Percentiles rank a stretch among this genome's conserved stretches.
These are phyloP conservation scores for Pseudogymnoascus sp. DNA, from an alignment of 2,329 filamentous ascomycete genomes.

Conservation along the genomic window DNA sequence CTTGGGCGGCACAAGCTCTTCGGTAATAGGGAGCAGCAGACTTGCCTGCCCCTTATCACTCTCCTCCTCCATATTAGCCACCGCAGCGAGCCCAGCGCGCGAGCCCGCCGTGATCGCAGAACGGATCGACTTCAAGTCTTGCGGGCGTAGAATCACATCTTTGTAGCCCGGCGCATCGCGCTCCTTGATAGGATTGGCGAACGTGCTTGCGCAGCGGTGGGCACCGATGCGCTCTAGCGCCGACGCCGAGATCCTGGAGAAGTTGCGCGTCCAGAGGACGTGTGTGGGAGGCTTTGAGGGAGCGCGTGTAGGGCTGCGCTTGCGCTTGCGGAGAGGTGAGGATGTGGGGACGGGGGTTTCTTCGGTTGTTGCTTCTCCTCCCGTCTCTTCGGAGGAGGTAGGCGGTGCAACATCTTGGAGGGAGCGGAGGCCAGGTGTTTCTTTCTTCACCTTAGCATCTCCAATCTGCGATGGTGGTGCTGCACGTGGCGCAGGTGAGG, in stretches of 20 bases:
- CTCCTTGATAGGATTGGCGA: conserved; percentile 66
- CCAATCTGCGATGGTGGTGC: conserved; percentile 16
- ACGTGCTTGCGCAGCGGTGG: conserved; percentile 72
- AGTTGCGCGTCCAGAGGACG: conserved; percentile 67
- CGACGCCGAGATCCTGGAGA: conserved; percentile 63
- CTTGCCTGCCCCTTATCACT: conserved; percentile 46
- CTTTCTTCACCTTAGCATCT: conserved; percentile 30
- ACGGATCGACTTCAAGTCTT: conserved; percentile 71
- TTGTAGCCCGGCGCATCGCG: conserved; percentile 69
- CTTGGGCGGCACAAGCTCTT: conserved; percentile 74
- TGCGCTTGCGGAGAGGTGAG: conserved; percentile 42
- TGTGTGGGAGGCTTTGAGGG: conserved; percentile 52
- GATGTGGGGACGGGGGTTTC: conserved; percentile 31
- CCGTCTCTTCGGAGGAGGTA: conserved; percentile 15
- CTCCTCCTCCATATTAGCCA: conserved; percentile 49
- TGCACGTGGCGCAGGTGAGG: conserved; percentile 18
- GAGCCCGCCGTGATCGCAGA: conserved; percentile 67
- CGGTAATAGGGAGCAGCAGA: conserved; percentile 59
- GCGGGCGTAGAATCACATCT: conserved; percentile 63
- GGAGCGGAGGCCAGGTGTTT: conserved; percentile 22
- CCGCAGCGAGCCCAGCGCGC: conserved; percentile 52
- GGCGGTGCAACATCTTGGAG: conserved; percentile 36
- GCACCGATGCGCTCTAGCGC: conserved; percentile 69
- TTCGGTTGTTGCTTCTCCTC: conserved; percentile 46
- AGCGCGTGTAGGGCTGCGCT: conserved; percentile 41